phyloP scores from a whole-genome alignment of 2,329 filamentous ascomycete genomes.

The Basipetospora chlamydospora region DNA sequence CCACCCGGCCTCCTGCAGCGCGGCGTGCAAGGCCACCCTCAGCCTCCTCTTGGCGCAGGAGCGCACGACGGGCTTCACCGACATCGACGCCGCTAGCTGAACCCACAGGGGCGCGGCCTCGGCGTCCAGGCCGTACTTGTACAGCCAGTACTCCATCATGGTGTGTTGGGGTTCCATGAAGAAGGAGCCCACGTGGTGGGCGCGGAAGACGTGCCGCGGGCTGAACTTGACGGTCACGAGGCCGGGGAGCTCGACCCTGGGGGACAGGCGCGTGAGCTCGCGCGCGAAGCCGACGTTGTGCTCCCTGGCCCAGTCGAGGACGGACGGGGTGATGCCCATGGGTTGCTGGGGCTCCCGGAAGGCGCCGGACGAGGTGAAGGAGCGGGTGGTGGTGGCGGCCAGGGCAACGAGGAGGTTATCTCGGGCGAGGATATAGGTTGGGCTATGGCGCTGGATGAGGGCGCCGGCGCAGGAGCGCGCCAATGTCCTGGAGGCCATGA shows the following conservation, averaged over 20 bases:
- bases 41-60: constrained; percentile 8
- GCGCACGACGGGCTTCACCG: constrained; percentile 6
- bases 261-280: background rate
- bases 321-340: background rate
- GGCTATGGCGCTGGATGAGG: too few relatives aligned
- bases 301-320: background rate
- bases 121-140: constrained; percentile 8
- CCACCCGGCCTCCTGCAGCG: constrained; percentile 7
- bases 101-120: constrained; percentile 7
- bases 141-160: constrained; percentile 7
- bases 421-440: too few relatives aligned
- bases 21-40: constrained; percentile 6
- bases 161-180: constrained; percentile 6
- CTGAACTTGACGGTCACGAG: constrained; percentile 5
- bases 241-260: background rate
- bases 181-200: constrained; percentile 6
- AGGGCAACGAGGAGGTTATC: too few relatives aligned
- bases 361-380: too few relatives aligned
- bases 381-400: too few relatives aligned
- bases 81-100: constrained; percentile 6
- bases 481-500: too few relatives aligned
- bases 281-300: constrained; percentile 1
- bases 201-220: constrained; percentile 3
- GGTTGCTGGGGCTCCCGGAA: too few relatives aligned
- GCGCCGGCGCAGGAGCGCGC: too few relatives aligned